phyloP scores from a whole-genome alignment of 1,139 yeast species.

The Sugiyamaella paludigena region DNA sequence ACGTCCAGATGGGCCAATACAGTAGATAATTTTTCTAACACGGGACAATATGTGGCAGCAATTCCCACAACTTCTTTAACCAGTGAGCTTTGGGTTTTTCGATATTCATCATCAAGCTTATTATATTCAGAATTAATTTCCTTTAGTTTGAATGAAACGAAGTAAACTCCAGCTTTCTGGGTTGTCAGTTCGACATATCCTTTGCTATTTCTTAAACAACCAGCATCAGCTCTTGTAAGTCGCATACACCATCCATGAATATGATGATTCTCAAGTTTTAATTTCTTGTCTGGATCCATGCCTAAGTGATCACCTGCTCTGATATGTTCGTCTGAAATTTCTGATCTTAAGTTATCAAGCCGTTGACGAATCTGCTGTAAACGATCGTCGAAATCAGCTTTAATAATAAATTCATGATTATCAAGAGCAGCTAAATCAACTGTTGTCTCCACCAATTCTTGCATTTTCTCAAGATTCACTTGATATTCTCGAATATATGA shows the following conservation, averaged over 20 bases:
- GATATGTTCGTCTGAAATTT: slow-evolving; percentile 60
- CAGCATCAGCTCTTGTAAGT: slow-evolving; percentile 84
- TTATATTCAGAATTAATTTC: slow-evolving; percentile 58
- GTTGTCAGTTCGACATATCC: slow-evolving; percentile 79
- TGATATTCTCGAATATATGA: slow-evolving; percentile 52
- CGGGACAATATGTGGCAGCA: slow-evolving; percentile 75
- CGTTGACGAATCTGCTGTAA: slow-evolving; percentile 58
- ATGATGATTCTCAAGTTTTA: slow-evolving; percentile 83
- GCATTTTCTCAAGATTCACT: slow-evolving; percentile 59
- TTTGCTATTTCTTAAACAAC: slow-evolving; percentile 60
- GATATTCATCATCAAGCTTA: slow-evolving; percentile 63
- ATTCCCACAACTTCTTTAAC: slow-evolving; percentile 80
- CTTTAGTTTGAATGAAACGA: slow-evolving; percentile 67
- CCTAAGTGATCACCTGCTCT: slow-evolving; percentile 70
- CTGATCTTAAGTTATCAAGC: slow-evolving; percentile 53
- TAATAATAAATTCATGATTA: slow-evolving; percentile 74
- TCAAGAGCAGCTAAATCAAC: slow-evolving; percentile 82
- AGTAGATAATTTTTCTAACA: slow-evolving; percentile 63
- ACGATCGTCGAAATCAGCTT: slow-evolving; percentile 84
- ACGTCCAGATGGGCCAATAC: slow-evolving; percentile 79
- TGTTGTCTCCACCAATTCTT: slow-evolving; percentile 88
- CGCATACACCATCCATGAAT: slow-evolving; percentile 93
- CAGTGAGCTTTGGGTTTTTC: slow-evolving; percentile 68
- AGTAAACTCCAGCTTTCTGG: slow-evolving; percentile 90
- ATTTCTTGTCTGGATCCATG: slow-evolving; percentile 80